Percentiles rank a stretch among this genome's conserved stretches.
Evolutionary conservation across 768 basidiomycete species (phyloP).

Genomic region (Phanerochaete sordida): DNA sequence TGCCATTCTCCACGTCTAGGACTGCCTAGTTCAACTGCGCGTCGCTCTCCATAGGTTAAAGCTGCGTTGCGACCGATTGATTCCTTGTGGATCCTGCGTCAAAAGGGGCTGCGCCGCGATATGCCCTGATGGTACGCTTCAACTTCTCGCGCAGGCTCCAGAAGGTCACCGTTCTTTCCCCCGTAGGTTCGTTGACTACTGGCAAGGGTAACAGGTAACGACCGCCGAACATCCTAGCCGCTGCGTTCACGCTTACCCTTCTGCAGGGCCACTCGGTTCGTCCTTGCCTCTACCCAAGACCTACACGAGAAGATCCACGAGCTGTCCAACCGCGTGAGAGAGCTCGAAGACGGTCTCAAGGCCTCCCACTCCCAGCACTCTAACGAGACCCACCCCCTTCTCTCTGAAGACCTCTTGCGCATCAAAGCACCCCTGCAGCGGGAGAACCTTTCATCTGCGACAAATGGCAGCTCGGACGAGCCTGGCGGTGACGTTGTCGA

Average conservation of each 20-base stretch:
- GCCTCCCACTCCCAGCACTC: constrained; percentile 56
- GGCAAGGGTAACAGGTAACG: constrained; percentile 76
- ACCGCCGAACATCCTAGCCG: neutral
- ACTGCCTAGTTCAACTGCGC: constrained; percentile 8
- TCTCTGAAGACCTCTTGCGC: constrained; percentile 67
- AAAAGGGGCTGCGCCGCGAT: constrained; percentile 80
- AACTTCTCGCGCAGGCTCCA: neutral
- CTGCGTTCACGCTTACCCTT: neutral
- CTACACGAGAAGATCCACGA: constrained; percentile 80
- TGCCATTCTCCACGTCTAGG: constrained; percentile 1
- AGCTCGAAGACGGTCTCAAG: constrained; percentile 71
- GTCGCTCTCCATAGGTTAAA: constrained; percentile 45
- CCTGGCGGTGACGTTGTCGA: constrained; percentile 73
- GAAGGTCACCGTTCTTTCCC: constrained; percentile 2
- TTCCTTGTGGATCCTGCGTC: constrained; percentile 78
- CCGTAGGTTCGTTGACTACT: constrained; percentile 70
- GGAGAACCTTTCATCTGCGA: constrained; percentile 34
- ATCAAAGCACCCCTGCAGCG: constrained; percentile 77
- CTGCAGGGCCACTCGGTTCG: constrained; percentile 49
- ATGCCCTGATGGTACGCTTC: constrained; percentile 65
- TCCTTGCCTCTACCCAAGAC: constrained; percentile 76
- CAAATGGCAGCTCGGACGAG: constrained; percentile 51
- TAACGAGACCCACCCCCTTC: constrained; percentile 58
- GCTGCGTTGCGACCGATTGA: constrained; percentile 68
- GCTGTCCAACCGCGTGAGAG: constrained; percentile 67